Conservation (phyloP, 257 asterid species). For the Voacanga thouarsii region DNA sequence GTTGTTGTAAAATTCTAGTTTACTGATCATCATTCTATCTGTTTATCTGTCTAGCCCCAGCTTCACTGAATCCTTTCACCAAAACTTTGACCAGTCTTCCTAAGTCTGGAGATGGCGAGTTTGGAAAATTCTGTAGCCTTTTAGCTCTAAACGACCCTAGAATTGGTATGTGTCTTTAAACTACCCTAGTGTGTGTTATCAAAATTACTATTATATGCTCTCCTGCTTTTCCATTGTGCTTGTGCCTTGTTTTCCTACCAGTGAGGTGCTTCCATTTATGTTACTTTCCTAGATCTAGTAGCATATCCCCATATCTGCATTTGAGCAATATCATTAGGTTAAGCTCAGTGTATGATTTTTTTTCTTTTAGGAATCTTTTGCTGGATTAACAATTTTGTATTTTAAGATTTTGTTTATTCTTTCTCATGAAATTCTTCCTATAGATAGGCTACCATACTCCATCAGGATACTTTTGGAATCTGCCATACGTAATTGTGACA, state of each 20-base stretch:
- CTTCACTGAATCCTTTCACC: conserved; percentile 62
- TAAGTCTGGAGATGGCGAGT: conserved; percentile 86
- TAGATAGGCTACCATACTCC: too few species aligned
- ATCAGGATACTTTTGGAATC: too few species aligned
- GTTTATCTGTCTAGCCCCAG: conserved; percentile 56
- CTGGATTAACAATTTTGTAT: neutral
- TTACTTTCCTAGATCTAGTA: neutral
- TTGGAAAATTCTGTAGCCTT: conserved; percentile 82
- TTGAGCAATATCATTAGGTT: neutral
- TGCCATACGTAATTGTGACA: too few species aligned
- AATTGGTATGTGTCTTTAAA: conserved; percentile 44
- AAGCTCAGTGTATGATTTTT: too few species aligned
- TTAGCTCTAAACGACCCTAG: conserved; percentile 87
- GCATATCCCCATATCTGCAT: neutral
- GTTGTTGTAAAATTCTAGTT: neutral
- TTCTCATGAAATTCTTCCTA: too few species aligned
- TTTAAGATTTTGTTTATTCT: neutral
- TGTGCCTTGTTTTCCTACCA: neutral
- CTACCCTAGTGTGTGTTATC: neutral
- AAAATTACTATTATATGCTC: neutral
- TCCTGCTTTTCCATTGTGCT: neutral
- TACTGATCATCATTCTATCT: neutral
- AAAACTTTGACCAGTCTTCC: conserved; percentile 70
- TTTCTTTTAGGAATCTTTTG: too few species aligned
- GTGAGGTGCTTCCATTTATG: too few species aligned